Evolutionary conservation across 2,329 filamentous ascomycete species (phyloP).

Genomic region (Cladosporium sp.): DNA sequence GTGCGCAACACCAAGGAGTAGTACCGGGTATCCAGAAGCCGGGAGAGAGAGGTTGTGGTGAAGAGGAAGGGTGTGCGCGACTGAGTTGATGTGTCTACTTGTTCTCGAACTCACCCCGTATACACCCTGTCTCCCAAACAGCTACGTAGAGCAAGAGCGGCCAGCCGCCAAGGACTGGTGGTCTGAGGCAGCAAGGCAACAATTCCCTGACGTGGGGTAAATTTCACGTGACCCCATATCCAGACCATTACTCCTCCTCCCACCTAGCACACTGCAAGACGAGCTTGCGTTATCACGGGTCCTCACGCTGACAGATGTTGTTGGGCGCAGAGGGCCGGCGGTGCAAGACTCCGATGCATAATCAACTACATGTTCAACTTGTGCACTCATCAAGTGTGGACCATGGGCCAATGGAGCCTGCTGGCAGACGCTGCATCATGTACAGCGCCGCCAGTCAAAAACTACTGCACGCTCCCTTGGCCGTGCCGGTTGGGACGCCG

Average conservation of each 20-base stretch:
- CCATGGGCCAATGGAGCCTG: background rate
- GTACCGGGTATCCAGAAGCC: background rate
- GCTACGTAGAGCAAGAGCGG: background rate
- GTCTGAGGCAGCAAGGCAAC: no score
- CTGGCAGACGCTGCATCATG: slow-evolving; percentile 4
- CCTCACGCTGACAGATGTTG: background rate
- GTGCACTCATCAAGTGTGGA: no score
- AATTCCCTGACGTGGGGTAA: no score
- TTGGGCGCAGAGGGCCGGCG: no score
- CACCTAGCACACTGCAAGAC: no score
- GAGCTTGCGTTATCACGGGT: no score
- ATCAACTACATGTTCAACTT: no score
- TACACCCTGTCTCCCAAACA: background rate
- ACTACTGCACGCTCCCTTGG: slow-evolving; percentile 1
- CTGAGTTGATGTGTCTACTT: background rate
- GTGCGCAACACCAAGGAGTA: slow-evolving; percentile 14
- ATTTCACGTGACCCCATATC: background rate
- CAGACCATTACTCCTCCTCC: background rate
- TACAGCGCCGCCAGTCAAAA: background rate
- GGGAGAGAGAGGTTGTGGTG: background rate
- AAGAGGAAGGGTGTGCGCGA: background rate
- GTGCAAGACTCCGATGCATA: no score
- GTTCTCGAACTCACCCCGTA: background rate
- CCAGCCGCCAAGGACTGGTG: background rate
- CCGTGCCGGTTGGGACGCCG: slow-evolving; percentile 1